Evolutionary conservation across 2,329 filamentous ascomycete genomes (phyloP).

Genomic region (Phaeophleospora eucalypticola): DNA sequence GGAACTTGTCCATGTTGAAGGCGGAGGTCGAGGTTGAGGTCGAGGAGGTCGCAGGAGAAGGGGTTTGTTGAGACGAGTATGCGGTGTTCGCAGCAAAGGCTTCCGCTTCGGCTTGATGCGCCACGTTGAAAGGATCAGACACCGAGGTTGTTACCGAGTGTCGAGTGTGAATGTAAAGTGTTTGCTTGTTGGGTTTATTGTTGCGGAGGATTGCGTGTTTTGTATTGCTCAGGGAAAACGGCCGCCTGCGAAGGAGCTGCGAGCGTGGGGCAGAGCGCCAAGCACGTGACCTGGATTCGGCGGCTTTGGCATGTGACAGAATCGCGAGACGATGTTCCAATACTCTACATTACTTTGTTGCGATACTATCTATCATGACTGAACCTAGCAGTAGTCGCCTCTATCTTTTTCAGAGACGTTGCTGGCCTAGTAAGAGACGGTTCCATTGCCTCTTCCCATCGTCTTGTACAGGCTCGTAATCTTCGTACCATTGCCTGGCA

Average conservation of each 20-base stretch:
- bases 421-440: not conserved
- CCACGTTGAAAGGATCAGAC: not conserved
- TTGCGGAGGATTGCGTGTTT: too few species aligned
- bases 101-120: slow-evolving; percentile 6
- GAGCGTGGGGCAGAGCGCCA: not conserved
- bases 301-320: too few species aligned
- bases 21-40: not conserved
- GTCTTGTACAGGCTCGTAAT: slow-evolving; percentile 28
- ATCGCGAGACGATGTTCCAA: too few species aligned
- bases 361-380: too few species aligned
- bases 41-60: not conserved
- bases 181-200: slow-evolving; percentile 1
- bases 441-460: not conserved
- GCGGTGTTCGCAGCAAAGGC: not conserved
- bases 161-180: not conserved
- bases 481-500: slow-evolving; percentile 41
- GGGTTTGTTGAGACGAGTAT: not conserved
- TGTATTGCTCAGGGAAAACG: too few species aligned
- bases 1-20: slow-evolving; percentile 61
- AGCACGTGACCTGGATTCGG: slow-evolving; percentile 4
- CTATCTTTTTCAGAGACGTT: too few species aligned
- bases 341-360: too few species aligned
- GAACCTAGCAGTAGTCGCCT: too few species aligned
- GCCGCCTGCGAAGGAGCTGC: not conserved
- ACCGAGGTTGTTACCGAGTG: too few species aligned